Percentiles rank a stretch among this genome's conserved stretches.
phyloP scores from a whole-genome alignment of 2,329 filamentous ascomycete species.

The Xylariaceae sp. region DNA sequence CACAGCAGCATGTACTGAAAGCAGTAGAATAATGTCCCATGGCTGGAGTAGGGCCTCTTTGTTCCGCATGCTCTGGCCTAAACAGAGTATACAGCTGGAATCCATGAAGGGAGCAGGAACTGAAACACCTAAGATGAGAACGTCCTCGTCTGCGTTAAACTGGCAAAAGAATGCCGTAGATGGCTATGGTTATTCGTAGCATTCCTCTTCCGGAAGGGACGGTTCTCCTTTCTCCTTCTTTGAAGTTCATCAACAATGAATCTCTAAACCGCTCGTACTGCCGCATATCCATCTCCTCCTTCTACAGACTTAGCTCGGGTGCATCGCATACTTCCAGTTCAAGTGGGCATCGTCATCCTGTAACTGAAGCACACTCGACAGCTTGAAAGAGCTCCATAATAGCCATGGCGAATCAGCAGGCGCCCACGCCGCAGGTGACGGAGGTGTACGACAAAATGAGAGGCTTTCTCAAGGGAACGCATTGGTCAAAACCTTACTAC shows the following conservation, averaged over 20 bases:
- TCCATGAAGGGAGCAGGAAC: background rate
- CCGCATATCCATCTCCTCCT: conserved; percentile 12
- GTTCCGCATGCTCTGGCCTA: conserved; percentile 12
- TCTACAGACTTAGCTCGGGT: conserved; percentile 4
- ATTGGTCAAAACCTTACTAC: conserved; percentile 49
- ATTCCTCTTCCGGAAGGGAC: conserved; percentile 29
- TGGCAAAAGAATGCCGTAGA: conserved; percentile 24
- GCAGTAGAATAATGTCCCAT: background rate
- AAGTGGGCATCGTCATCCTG: conserved; percentile 6
- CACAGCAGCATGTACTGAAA: too few species aligned
- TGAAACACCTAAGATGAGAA: conserved; percentile 9
- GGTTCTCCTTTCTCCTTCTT: conserved; percentile 29
- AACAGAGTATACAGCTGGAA: conserved; percentile 8
- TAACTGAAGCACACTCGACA: conserved; percentile 1
- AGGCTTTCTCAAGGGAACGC: conserved; percentile 47
- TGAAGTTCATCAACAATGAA: conserved; percentile 35
- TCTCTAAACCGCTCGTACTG: conserved; percentile 15
- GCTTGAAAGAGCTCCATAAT: conserved; percentile 5
- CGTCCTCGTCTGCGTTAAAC: conserved; percentile 21
- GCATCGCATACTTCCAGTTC: background rate
- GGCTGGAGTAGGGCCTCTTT: conserved; percentile 4
- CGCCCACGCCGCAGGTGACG: conserved; percentile 12
- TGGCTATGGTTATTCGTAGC: conserved; percentile 26
- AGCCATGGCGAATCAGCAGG: conserved; percentile 21
- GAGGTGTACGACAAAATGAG: conserved; percentile 38